Evolutionary conservation across 2,329 filamentous ascomycete genomes (phyloP).

Genomic region (Aspergillus uvarum): DNA sequence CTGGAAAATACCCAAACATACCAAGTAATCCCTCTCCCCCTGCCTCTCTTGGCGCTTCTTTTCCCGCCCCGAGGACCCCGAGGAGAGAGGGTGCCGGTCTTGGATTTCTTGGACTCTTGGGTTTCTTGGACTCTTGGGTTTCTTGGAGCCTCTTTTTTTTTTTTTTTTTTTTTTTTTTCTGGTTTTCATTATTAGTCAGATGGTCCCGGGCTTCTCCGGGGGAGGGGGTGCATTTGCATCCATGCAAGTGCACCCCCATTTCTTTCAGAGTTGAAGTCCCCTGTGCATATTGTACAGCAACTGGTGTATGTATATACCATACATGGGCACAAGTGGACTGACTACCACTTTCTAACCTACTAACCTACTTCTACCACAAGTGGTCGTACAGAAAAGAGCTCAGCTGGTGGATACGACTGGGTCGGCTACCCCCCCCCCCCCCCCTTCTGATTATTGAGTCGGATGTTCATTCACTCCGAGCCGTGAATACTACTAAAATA

Average conservation of each 20-base stretch:
- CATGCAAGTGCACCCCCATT: too few species aligned
- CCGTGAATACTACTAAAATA: not conserved
- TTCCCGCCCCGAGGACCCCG: slow-evolving; percentile 11
- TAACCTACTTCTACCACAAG: not conserved
- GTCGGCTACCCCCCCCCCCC: not conserved
- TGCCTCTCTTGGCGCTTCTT: slow-evolving; percentile 5
- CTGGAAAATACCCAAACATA: not conserved
- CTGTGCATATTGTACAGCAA: too few species aligned
- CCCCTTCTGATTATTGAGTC: not conserved
- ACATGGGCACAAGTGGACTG: not conserved
- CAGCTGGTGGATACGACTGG: not conserved
- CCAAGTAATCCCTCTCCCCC: not conserved
- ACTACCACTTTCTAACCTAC: not conserved
- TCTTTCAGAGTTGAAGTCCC: too few species aligned
- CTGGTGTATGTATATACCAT: too few species aligned
- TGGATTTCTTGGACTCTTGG: not conserved
- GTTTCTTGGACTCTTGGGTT: not conserved
- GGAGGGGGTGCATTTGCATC: not conserved
- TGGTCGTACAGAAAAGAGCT: not conserved
- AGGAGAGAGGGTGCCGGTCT: too few species aligned
- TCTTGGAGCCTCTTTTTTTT: not conserved
- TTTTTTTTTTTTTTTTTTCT: not conserved
- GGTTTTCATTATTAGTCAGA: not conserved
- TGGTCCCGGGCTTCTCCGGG: not conserved
- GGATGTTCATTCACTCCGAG: not conserved